Conservation (phyloP, 176 grass and related monocot genomes). For the Paspalum notatum region DNA sequence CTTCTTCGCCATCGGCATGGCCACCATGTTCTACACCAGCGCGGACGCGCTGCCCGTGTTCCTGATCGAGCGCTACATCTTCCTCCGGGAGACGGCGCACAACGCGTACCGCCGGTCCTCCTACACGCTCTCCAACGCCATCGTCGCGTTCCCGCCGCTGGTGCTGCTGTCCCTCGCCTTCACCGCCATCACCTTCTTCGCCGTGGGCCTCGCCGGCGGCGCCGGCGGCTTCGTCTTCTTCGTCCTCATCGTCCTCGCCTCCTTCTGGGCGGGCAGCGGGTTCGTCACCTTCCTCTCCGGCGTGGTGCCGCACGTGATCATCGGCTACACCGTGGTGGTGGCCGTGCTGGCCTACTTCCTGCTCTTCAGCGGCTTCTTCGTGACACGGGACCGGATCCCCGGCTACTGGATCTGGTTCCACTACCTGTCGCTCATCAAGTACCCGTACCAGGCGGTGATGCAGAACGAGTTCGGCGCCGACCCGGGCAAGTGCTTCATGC, state of each 20-base stretch:
- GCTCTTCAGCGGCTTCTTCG: constrained; percentile 84
- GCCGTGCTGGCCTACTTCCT: constrained; percentile 67
- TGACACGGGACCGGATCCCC: constrained; percentile 62
- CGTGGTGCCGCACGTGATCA: constrained; percentile 64
- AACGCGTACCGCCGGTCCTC: constrained; percentile 81
- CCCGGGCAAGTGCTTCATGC: constrained; percentile 60
- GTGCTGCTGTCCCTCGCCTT: constrained; percentile 69
- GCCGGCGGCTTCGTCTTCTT: constrained; percentile 60
- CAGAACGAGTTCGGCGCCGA: constrained; percentile 82
- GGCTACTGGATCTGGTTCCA: constrained; percentile 86
- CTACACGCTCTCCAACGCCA: constrained; percentile 70
- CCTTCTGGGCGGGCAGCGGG: constrained; percentile 78
- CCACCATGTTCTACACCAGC: constrained; percentile 85
- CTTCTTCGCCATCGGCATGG: constrained; percentile 83
- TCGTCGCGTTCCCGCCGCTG: constrained; percentile 68
- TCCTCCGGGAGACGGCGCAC: constrained; percentile 75
- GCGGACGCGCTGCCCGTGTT: constrained; percentile 83
- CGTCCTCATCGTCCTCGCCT: constrained; percentile 56
- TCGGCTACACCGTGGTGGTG: constrained; percentile 70
- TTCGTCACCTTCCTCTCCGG: constrained; percentile 85
- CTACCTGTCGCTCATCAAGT: constrained; percentile 82
- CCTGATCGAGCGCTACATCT: constrained; percentile 85
- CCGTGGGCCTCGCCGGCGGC: constrained; percentile 68
- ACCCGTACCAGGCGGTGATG: constrained; percentile 91
- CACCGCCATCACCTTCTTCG: constrained; percentile 64